Evolutionary conservation across 768 basidiomycete genomes (phyloP), one percentile per base, ranked within the genome.

Genomic region (Leccinellum luteum): DNA sequence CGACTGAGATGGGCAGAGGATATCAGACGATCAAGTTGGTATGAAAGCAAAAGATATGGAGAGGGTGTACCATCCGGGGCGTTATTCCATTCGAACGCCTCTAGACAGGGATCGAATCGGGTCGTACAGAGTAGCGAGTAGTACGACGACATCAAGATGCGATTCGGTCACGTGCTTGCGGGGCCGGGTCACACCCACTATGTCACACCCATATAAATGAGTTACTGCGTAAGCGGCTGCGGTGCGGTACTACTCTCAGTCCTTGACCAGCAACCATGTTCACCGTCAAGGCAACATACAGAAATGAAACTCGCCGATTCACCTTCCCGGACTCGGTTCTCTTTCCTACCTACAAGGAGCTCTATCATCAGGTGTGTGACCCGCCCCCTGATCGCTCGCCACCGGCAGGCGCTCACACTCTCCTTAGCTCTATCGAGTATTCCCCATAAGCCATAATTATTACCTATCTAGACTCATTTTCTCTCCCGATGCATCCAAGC

Each of bases 231-330:
- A 51, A 52, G 65, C n/a, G n/a, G n/a, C 66, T 62, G 68, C 64
- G 64, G 57, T 35, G 3, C n/a, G n/a, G n/a, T n/a, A n/a, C n/a
- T n/a, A n/a, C n/a, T 51, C 55, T 50, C 55, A 64, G 27, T 38
- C 30, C 66, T 69, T 59, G 60, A 25, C 28, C 69, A 54, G 48
- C 62, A 63, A 72, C 76, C 74, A 85, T 86, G 82, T 90, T 90
- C 77, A 83, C 83, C 56, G 81, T 91, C 67, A 92, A 92, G 73
- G 88, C 85, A n/a, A 87, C 87, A 21, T 90, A 89, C 69, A 76
- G 80, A 54, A 72, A 71, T 55, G 87, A 91, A 69, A 89, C 83
- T 56, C 82, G 90, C 64, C 89, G 82, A 63, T 78, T 89, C 63
- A 74, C 81, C 3, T 88, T 90, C 61, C 60, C 75, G 17, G 75